Base-by-base conservation (phyloP, 345 rosid species). In the Hibiscus tridactylites region DNA sequence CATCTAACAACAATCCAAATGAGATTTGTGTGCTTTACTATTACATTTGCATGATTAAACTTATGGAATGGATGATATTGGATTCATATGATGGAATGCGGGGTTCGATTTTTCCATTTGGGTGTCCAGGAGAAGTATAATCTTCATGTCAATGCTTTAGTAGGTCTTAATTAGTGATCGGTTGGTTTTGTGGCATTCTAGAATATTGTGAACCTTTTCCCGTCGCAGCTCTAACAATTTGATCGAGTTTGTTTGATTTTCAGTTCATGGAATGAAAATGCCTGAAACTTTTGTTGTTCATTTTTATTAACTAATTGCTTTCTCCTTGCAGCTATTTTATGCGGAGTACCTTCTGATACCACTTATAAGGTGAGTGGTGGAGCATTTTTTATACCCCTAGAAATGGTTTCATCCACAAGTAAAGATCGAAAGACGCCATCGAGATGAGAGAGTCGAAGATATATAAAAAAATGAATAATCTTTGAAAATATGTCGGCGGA, bases 261-360 rank as follows among this genome's bases (percentile, higher is more conserved):
- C 52, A 12, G 54, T 15, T 50, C n/a, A 0, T 15, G 19, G 1
- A 50, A 50, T 15, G 6, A 15, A 50, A 15, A 50, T 9, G 26
- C 16, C 58, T 1, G 21, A 58, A 6, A 39, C 42, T 11, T 53
- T 17, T 53, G 6, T 52, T 50, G 6, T 9, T 47, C 15, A 13
- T 31, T 39, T 63, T 52, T 16, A 7, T 13, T 52, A 57, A 67
- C 15, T 8, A 62, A 28, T 29, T 72, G 54, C 44, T 61, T 74
- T 71, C 42, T 33, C 70, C 39, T n/a, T 79, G 88, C 91, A 94
- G 97, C 92, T 94, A 63, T 94, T 94, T 74, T 94, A 94, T 70
- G 88, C 97, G 0, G 98, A 94, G 79, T 94, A 94, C 85, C 70
- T 94, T 85, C 90, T 94, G 21, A 81, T 94, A 71, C 98, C 98